Evolutionary conservation across 2,329 filamentous ascomycete species (phyloP).

Genomic region (Colletotrichum godetiae): DNA sequence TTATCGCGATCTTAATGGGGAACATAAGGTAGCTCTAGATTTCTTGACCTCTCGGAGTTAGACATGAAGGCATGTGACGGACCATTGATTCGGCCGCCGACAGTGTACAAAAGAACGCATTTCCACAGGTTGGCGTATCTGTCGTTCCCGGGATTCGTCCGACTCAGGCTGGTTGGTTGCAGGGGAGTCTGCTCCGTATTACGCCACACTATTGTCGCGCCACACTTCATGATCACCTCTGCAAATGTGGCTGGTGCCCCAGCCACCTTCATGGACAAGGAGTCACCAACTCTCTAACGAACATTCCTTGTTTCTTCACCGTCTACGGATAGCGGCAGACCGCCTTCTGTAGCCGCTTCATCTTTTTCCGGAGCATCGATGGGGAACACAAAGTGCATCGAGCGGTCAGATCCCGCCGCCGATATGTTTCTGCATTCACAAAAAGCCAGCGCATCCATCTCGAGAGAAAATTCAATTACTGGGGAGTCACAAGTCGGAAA

Average conservation of each 20-base stretch:
- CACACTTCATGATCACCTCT: neutral
- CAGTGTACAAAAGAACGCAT: neutral
- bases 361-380: neutral
- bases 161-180: neutral
- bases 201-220: neutral
- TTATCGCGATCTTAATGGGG: neutral
- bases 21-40: neutral
- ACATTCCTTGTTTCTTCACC: neutral
- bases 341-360: neutral
- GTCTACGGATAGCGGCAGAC: neutral
- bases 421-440: neutral
- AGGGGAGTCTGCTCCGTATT: neutral
- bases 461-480: neutral
- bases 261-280: too few relatives aligned
- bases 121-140: slow-evolving; percentile 1
- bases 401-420: slow-evolving; percentile 7
- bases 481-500: neutral
- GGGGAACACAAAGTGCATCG: neutral
- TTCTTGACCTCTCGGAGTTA: slow-evolving; percentile 12
- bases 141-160: neutral
- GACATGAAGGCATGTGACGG: slow-evolving; percentile 4
- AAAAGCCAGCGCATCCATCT: neutral
- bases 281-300: neutral
- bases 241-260: neutral
- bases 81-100: neutral